These are phyloP conservation scores for Penicillium sp. DNA, from an alignment of 2,329 filamentous ascomycete genomes.

Conservation along the genomic window DNA sequence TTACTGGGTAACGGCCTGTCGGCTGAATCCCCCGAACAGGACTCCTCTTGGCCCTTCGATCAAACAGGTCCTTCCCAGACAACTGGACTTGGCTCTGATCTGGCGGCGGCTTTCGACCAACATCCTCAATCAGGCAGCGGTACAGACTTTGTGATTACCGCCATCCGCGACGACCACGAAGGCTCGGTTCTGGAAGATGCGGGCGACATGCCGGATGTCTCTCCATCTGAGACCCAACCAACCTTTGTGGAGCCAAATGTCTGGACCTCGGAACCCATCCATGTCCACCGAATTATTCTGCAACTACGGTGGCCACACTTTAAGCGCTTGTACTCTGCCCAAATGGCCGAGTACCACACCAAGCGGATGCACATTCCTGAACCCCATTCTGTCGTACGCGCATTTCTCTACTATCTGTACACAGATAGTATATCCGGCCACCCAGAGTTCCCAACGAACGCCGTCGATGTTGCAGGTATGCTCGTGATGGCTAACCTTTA, in stretches of 20 bases:
- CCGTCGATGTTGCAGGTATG: conserved; percentile 87
- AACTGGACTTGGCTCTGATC: conserved; percentile 75
- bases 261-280: conserved; percentile 75
- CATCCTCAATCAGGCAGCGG: conserved; percentile 81
- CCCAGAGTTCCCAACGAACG: conserved; percentile 60
- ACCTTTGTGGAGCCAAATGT: conserved; percentile 38
- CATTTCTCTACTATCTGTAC: conserved; percentile 95
- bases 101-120: conserved; percentile 84
- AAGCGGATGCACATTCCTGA: conserved; percentile 98
- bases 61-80: conserved; percentile 54
- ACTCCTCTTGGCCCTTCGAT: conserved; percentile 54
- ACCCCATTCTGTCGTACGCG: conserved; percentile 88
- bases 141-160: conserved; percentile 88
- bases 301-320: conserved; percentile 98
- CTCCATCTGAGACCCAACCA: conserved; percentile 30
- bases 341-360: conserved; percentile 97
- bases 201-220: conserved; percentile 33
- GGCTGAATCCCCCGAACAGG: conserved; percentile 54
- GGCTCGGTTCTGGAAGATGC: conserved; percentile 55
- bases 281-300: conserved; percentile 92
- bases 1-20: conserved; percentile 77
- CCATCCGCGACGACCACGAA: conserved; percentile 67
- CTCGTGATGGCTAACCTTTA: conserved; percentile 98
- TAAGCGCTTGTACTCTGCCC: conserved; percentile 82
- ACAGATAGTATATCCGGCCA: conserved; percentile 79